phyloP scores from a whole-genome alignment of 2,329 filamentous ascomycete species.

The Talaromyces funiculosus region DNA sequence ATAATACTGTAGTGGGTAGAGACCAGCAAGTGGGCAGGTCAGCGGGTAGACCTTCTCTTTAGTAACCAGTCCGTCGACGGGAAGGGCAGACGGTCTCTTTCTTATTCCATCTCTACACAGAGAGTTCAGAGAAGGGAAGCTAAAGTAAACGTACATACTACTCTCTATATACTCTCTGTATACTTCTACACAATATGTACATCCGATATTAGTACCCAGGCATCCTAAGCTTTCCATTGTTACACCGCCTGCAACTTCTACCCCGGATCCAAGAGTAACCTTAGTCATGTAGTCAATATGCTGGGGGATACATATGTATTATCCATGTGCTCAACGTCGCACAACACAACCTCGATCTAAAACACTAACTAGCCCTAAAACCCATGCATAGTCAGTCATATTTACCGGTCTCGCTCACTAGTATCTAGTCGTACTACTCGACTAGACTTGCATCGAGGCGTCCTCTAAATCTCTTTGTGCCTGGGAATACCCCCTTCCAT shows the following conservation, averaged over 20 bases:
- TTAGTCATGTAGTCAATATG: not conserved
- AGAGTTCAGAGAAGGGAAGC: no score
- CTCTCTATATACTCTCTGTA: no score
- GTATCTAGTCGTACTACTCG: not conserved
- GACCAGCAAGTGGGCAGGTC: not conserved
- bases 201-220: not conserved
- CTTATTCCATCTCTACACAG: not conserved
- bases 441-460: not conserved
- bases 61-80: not conserved
- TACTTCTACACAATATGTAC: not conserved
- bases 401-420: not conserved
- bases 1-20: not conserved
- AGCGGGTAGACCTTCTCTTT: not conserved
- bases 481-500: conserved; percentile 25
- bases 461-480: not conserved
- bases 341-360: not conserved
- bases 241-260: not conserved
- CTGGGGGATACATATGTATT: not conserved
- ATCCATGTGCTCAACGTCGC: not conserved
- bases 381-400: not conserved
- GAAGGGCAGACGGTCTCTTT: not conserved
- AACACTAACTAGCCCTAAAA: not conserved
- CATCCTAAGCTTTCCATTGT: not conserved
- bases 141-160: no score
- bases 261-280: not conserved